Evolutionary conservation across 1,284 basidiomycete species (phyloP).

Genomic region (Malassezia furfur): DNA sequence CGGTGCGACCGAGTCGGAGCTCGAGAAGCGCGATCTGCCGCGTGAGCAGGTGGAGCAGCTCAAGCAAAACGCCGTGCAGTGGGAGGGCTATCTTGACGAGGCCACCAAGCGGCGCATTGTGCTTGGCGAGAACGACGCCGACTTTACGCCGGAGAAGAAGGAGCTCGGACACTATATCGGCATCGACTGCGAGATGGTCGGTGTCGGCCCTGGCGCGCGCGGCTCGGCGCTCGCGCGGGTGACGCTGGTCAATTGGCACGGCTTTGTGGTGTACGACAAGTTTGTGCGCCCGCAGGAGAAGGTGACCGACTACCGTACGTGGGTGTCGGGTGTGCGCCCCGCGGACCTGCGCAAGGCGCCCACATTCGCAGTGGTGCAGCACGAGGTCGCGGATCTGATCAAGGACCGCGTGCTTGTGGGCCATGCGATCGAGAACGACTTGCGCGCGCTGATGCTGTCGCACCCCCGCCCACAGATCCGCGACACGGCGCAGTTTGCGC

Average conservation of each 20-base stretch:
- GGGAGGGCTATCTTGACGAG: constrained; percentile 30
- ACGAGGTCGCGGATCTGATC: constrained; percentile 66
- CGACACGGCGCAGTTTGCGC: constrained; percentile 65
- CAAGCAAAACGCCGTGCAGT: constrained; percentile 15
- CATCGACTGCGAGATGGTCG: constrained; percentile 96
- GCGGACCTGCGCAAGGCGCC: constrained; percentile 64
- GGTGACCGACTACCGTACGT: constrained; percentile 87
- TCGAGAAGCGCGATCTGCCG: not conserved
- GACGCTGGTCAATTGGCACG: constrained; percentile 82
- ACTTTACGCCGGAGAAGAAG: constrained; percentile 22
- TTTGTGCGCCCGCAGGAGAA: constrained; percentile 79
- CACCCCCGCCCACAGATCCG: constrained; percentile 70
- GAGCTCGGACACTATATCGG: constrained; percentile 57
- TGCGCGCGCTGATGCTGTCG: constrained; percentile 78
- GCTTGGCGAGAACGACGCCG: constrained; percentile 23
- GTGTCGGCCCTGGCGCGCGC: constrained; percentile 69
- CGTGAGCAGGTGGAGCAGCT: not conserved
- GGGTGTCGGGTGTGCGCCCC: constrained; percentile 75
- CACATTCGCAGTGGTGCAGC: constrained; percentile 70
- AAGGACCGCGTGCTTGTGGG: constrained; percentile 79
- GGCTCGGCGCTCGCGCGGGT: constrained; percentile 82
- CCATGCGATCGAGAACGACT: constrained; percentile 84
- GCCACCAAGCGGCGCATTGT: constrained; percentile 29
- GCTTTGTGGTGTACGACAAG: constrained; percentile 67
- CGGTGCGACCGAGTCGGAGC: not conserved